Evolutionary conservation across 2,329 filamentous ascomycete genomes (phyloP).

Genomic region (Dendryphion nanum): DNA sequence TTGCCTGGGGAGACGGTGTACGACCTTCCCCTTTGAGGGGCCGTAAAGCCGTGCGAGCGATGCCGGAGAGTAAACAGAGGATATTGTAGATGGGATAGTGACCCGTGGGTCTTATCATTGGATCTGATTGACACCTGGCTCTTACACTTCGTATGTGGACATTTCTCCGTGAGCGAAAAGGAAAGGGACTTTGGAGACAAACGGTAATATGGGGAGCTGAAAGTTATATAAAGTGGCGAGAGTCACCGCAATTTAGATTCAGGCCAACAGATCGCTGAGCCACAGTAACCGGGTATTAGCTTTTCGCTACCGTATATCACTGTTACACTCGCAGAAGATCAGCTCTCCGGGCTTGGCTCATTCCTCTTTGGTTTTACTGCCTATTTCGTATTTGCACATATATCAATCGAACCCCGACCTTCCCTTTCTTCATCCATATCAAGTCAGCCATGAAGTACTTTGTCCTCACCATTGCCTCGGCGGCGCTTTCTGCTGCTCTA

Average conservation of each 20-base stretch:
- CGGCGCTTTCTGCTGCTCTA: constrained; percentile 24
- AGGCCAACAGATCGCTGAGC: not conserved
- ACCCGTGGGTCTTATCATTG: constrained; percentile 32
- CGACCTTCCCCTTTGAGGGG: constrained; percentile 27
- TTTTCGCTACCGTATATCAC: not conserved
- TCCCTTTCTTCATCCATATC: not conserved
- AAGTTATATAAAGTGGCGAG: not conserved
- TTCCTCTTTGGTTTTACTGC: not conserved
- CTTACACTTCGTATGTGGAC: constrained; percentile 2
- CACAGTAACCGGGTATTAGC: too few relatives aligned
- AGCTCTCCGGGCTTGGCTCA: not conserved
- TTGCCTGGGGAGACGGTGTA: constrained; percentile 16
- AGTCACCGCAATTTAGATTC: not conserved
- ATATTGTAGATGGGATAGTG: constrained; percentile 8
- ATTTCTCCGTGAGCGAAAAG: not conserved
- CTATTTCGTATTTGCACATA: not conserved
- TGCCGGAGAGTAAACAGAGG: constrained; percentile 7
- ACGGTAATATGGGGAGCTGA: not conserved
- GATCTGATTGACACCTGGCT: constrained; percentile 19
- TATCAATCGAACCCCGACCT: not conserved
- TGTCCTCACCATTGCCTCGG: constrained; percentile 22
- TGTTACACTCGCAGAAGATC: not conserved
- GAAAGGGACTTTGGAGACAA: not conserved
- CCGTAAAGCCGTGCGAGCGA: constrained; percentile 12
- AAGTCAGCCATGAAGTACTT: constrained; percentile 29